A percentile compares a stretch with the other conserved stretches of the same genome.
Conservation (phyloP, 1,139 yeast genomes). For the Trichomonascaceae sp. region DNA sequence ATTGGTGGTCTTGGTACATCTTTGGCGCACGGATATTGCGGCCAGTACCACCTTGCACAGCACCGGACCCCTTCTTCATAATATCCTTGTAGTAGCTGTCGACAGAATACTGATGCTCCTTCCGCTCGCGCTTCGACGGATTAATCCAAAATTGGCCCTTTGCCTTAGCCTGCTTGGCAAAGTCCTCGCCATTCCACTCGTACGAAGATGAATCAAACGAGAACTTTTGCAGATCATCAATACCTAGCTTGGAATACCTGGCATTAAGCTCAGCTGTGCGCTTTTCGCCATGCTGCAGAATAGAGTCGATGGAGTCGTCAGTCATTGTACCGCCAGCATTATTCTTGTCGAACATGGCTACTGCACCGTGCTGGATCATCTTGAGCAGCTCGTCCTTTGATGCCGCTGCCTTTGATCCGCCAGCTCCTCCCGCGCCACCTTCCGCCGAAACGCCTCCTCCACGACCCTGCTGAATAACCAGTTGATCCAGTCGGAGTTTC, state of each 20-base stretch:
- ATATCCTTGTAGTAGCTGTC: conserved; percentile 85
- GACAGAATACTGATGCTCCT: conserved; percentile 77
- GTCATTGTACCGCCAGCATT: conserved; percentile 25
- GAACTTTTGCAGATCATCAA: conserved; percentile 86
- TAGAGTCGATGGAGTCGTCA: conserved; percentile 68
- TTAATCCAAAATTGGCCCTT: conserved; percentile 58
- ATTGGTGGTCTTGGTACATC: conserved; percentile 73
- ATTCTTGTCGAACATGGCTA: conserved; percentile 50
- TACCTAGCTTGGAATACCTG: conserved; percentile 70
- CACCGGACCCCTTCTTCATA: conserved; percentile 27
- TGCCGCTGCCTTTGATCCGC: conserved; percentile 29
- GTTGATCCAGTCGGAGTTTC: conserved; percentile 79
- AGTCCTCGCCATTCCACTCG: conserved; percentile 96
- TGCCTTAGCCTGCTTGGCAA: conserved; percentile 46
- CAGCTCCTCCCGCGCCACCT: no score
- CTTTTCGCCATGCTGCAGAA: conserved; percentile 65
- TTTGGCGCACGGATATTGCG: conserved; percentile 40
- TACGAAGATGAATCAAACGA: conserved; percentile 76
- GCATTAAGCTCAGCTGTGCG: conserved; percentile 68
- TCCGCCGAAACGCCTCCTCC: conserved; percentile 27
- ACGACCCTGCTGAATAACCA: conserved; percentile 92
- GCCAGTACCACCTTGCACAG: conserved; percentile 28
- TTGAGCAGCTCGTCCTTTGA: conserved; percentile 77
- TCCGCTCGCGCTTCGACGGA: conserved; percentile 79
- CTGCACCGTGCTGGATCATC: conserved; percentile 97